Evolutionary conservation across 2,329 filamentous ascomycete genomes (phyloP), one percentile per base, ranked within the genome.

Genomic region (Fusarium sp.): DNA sequence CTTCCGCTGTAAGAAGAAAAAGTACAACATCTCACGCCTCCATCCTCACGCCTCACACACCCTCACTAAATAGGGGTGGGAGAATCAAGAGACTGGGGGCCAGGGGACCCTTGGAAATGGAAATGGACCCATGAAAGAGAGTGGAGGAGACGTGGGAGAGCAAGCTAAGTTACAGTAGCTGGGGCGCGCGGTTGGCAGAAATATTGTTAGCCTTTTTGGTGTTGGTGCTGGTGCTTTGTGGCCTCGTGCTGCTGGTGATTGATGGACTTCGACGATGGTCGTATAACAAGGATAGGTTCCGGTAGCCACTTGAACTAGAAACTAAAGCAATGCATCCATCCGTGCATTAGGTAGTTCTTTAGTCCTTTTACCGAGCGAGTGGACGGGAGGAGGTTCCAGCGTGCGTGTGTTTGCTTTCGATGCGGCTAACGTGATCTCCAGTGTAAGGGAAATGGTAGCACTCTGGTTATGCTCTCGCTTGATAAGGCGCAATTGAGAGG

Each of bases 141-240:
- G 48, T 50, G 48, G 44, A 40, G 53, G 32, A 65, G 46, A 64
- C 48, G 64, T 72, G 65, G 50, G 69, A 46, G 57, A 54, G 66
- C 70, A 58, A 67, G 69, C 46, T 50, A 50, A 50, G 48, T 50
- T 50, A 50, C 48, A 50, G 48, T 14, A 58, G 70, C 70, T 49
- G 69, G 69, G 69, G 69, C 69, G 70, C 70, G 70, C 70, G 69
- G 70, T 72, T 72, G 70, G 65, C 72, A 32, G 23, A 14, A 52
- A 45, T 58, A 33, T 26, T 56, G 53, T 57, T 50, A 48, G 54
- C 48, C 18, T 44, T 41, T 23, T 44, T 61, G 56, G 60, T 67
- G 56, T 53, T 62, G 57, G 49, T 55, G 18, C 20, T 54, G 7
- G 35, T 53, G 18, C 27, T n/a, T 56, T 46, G 15, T 50, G 26